Evolutionary conservation across 2,329 filamentous ascomycete species (phyloP), one percentile per base, ranked within the genome.

Genomic region (Rhynchosporium secalis): DNA sequence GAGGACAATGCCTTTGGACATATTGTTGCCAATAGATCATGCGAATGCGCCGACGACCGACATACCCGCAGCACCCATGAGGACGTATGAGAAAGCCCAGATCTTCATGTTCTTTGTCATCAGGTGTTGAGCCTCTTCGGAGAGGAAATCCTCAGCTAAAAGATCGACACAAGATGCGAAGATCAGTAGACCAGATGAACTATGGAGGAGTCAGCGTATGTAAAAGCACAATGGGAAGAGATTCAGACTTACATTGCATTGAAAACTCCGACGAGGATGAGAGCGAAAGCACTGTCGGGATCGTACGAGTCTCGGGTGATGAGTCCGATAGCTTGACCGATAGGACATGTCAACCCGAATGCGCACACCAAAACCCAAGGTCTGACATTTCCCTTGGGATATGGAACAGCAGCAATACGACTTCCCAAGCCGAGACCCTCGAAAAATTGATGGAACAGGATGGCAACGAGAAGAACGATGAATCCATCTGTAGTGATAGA

Each of bases 221-320:
- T 51, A 20, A 20, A 1, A 1, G 20, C 20, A 3, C 43, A 48
- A 9, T 28, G 6, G 12, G 1, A n/a, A 45, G 15, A 38, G 12
- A n/a, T n/a, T 29, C 13, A 29, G 13, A 58, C 62, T 57, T 55
- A 60, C 58, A 95, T 87, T 46, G 91, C 90, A 70, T 95, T 94
- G 80, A 92, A 94, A 72, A 91, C 84, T n/a, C 91, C 91, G 7
- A 94, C 91, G 76, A 92, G 86, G 38, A 95, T 78, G 51, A 95
- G 76, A 0, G 91, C 91, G 0, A 86, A 83, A 73, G 90, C 83
- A 70, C 88, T 90, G 68, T 83, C 81, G 1, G 91, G 90, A 66
- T 91, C 89, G 76, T 94, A 95, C 66, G 93, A 78, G 45, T 84
- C 85, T 74, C 92, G 89, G 15, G 92, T 81, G 5, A 88, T 78